A percentile compares a stretch with the other conserved stretches of the same genome.
Evolutionary conservation across 2,329 filamentous ascomycete genomes (phyloP).

Genomic region (Calonectria fujianensis): DNA sequence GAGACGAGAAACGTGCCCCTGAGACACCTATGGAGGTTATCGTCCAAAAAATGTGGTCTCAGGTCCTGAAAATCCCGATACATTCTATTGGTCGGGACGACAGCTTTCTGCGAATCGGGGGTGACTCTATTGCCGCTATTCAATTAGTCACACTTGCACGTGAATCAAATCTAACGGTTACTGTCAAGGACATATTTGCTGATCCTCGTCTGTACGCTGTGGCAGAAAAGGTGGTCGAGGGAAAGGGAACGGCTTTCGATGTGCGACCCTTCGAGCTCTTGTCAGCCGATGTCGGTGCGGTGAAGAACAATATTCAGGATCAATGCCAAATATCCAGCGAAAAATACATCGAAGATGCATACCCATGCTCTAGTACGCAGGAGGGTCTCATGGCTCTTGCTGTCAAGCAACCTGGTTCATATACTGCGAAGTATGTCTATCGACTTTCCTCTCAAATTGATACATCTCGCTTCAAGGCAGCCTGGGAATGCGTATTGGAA

Average conservation of each 20-base stretch:
- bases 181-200: slow-evolving; percentile 67
- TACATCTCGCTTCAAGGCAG: neutral
- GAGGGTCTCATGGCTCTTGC: slow-evolving; percentile 11
- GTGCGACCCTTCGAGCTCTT: neutral
- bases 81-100: slow-evolving; percentile 56
- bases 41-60: slow-evolving; percentile 61
- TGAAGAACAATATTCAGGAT: neutral
- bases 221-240: slow-evolving; percentile 45
- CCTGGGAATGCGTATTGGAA: neutral
- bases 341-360: slow-evolving; percentile 5
- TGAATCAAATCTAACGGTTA: slow-evolving; percentile 61
- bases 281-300: neutral
- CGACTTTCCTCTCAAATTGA: neutral
- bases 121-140: slow-evolving; percentile 70
- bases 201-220: slow-evolving; percentile 27
- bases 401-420: slow-evolving; percentile 16
- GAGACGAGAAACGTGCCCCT: slow-evolving; percentile 24
- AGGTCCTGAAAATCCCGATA: slow-evolving; percentile 58
- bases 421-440: neutral
- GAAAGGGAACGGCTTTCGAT: neutral
- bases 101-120: slow-evolving; percentile 70
- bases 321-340: slow-evolving; percentile 1
- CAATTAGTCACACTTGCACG: slow-evolving; percentile 66
- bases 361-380: slow-evolving; percentile 10
- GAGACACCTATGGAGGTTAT: slow-evolving; percentile 38